A percentile compares a stretch with the other conserved stretches of the same genome.
Conservation (phyloP, 2,329 filamentous ascomycete species). For the Fonsecaea monophora region DNA sequence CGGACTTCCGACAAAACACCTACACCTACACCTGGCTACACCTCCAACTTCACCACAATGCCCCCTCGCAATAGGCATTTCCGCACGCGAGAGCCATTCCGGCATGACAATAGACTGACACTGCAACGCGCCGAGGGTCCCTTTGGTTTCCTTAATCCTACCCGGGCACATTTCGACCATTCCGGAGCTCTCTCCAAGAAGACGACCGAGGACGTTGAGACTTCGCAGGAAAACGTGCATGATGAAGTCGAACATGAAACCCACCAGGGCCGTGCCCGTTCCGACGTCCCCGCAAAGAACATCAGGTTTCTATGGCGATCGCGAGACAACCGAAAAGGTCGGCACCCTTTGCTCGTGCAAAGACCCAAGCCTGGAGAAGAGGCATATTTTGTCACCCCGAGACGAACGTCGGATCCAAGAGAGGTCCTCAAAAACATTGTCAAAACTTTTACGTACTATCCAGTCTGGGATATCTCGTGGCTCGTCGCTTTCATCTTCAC, state of each 20-base stretch:
- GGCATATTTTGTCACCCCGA: conserved; percentile 43
- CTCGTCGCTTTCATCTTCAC: conserved; percentile 63
- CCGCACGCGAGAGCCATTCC: conserved; percentile 31
- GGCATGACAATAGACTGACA: conserved; percentile 22
- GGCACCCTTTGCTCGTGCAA: conserved; percentile 51
- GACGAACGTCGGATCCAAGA: conserved; percentile 44
- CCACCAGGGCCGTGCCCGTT: conserved; percentile 15
- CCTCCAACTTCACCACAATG: conserved; percentile 21
- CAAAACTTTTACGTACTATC: conserved; percentile 59
- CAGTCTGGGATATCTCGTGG: conserved; percentile 65
- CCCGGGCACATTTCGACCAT: conserved; percentile 48
- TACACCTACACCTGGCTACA: too few relatives aligned
- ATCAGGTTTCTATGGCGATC: conserved; percentile 51
- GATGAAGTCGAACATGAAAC: conserved; percentile 9
- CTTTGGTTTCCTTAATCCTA: conserved; percentile 59
- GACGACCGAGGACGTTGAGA: conserved; percentile 21
- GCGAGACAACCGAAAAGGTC: conserved; percentile 57
- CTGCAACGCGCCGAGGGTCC: conserved; percentile 46
- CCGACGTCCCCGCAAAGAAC: conserved; percentile 38
- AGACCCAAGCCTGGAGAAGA: conserved; percentile 43
- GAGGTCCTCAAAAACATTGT: conserved; percentile 49
- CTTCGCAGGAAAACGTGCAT: conserved; percentile 18
- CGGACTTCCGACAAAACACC: neutral
- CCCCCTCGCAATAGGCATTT: conserved; percentile 32
- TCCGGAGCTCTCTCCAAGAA: conserved; percentile 1